phyloP scores from a whole-genome alignment of 1,284 basidiomycete genomes.

The Pulchroboletus neoregius region DNA sequence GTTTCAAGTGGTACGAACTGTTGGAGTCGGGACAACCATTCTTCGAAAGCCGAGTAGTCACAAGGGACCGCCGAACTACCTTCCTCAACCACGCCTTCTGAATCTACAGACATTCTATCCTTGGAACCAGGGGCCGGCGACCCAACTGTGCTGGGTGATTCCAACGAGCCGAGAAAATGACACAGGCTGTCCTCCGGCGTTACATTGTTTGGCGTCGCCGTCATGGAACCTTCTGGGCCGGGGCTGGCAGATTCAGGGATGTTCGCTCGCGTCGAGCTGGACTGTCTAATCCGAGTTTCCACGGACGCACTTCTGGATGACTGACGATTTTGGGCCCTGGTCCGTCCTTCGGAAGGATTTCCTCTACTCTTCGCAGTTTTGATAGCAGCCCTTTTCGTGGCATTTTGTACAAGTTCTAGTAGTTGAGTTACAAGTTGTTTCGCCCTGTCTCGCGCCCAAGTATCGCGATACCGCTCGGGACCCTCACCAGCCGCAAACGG shows the following conservation, averaged over 20 bases:
- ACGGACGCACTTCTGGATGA: slow-evolving; percentile 17
- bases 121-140: background rate
- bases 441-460: slow-evolving; percentile 60
- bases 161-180: slow-evolving; percentile 4
- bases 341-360: background rate
- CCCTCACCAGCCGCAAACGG: slow-evolving; percentile 68
- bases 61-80: slow-evolving; percentile 4
- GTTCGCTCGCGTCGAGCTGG: background rate
- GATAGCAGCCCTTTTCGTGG: slow-evolving; percentile 50
- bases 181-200: background rate
- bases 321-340: background rate
- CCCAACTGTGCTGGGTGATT: background rate
- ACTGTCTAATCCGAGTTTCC: slow-evolving; percentile 12
- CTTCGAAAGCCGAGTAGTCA: slow-evolving; percentile 44
- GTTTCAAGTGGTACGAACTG: slow-evolving; percentile 33
- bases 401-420: slow-evolving; percentile 54
- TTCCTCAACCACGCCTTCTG: slow-evolving; percentile 4
- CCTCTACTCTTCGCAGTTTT: slow-evolving; percentile 32
- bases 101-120: slow-evolving; percentile 10
- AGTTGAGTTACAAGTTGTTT: slow-evolving; percentile 60
- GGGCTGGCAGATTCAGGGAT: background rate
- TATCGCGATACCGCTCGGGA: slow-evolving; percentile 52
- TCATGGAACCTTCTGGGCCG: background rate
- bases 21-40: slow-evolving; percentile 49
- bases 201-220: background rate